Evolutionary conservation across 495 filamentous ascomycete genomes (phyloP).

Genomic region (Hypoxylon perforatum): DNA sequence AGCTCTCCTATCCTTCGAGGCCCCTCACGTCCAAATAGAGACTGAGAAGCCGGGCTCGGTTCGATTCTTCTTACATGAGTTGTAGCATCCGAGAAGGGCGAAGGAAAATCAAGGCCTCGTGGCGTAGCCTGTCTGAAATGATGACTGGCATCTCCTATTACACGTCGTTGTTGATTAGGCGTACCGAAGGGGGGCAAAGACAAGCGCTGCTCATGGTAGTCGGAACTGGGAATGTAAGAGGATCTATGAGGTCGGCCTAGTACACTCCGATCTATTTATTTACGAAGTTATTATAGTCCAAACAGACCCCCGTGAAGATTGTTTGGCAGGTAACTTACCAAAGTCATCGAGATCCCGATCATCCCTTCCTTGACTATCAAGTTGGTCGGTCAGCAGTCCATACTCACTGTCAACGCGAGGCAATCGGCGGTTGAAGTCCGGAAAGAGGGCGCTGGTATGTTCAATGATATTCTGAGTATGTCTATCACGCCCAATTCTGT

Average conservation of each 20-base stretch:
- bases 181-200: constrained; percentile 28
- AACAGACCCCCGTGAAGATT: background rate
- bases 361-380: background rate
- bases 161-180: constrained; percentile 29
- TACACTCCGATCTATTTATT: constrained; percentile 24
- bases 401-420: constrained; percentile 3
- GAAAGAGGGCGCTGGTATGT: constrained; percentile 39
- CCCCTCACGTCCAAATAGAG: constrained; percentile 12
- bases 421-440: constrained; percentile 19
- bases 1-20: constrained; percentile 39
- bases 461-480: constrained; percentile 45
- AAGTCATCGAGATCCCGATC: constrained; percentile 47
- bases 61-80: constrained; percentile 5
- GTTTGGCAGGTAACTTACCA: constrained; percentile 34
- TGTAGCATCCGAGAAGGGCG: constrained; percentile 24
- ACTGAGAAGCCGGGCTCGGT: constrained; percentile 20
- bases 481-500: constrained; percentile 26
- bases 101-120: constrained; percentile 6
- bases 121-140: constrained; percentile 32
- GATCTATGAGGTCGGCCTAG: constrained; percentile 16
- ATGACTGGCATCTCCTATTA: constrained; percentile 43
- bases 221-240: constrained; percentile 5
- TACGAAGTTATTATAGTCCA: constrained; percentile 3
- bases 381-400: constrained; percentile 3
- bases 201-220: constrained; percentile 26